Evolutionary conservation across 345 rosid genomes (phyloP), one percentile per base, ranked within the genome.

Genomic region (Carallia pectinifolia): DNA sequence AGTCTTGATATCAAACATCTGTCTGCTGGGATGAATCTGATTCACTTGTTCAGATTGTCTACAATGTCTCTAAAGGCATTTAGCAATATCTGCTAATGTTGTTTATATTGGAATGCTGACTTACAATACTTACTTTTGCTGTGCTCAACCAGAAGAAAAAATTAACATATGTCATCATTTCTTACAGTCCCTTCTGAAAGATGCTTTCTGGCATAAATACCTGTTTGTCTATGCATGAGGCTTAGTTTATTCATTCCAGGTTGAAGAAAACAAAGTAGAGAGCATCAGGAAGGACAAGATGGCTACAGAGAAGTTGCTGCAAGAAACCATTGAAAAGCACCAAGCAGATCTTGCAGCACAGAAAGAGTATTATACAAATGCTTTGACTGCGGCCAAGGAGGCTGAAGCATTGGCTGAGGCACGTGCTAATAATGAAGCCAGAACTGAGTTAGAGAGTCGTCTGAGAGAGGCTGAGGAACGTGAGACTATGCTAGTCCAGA

Each of bases 281-380:
- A 89, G 96, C 79, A 85, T 90, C 58, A 92, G 82, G 86, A 92
- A 74, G 85, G 97, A 96, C 78, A 96, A 96, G 85, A 73, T 89
- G 76, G 93, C 96, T 33, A 90, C 98, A 48, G 99, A 96, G 83
- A 84, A 81, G 61, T 79, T 96, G 85, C 85, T 96, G 70, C 96
- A 96, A 83, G 99, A 96, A 82, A 92, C 98, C 54, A 87, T 92
- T 68, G 99, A 96, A 78, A 90, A 87, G 74, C 96, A 96, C 81
- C 99, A 89, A 84, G 84, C 83, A 4, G 98, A 96, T 79, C 85
- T 96, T 76, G 78, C 89, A 36, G 80, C 83, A 50, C 98, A 92
- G 76, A 92, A 89, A 76, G 97, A 90, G 36, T 96, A 84, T 71
- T 96, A 89, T 69, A 80, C 91, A 23, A 85, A 85, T 81, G 97